phyloP scores from a whole-genome alignment of 2,329 filamentous ascomycete species.

The Nectriaceae sp. region DNA sequence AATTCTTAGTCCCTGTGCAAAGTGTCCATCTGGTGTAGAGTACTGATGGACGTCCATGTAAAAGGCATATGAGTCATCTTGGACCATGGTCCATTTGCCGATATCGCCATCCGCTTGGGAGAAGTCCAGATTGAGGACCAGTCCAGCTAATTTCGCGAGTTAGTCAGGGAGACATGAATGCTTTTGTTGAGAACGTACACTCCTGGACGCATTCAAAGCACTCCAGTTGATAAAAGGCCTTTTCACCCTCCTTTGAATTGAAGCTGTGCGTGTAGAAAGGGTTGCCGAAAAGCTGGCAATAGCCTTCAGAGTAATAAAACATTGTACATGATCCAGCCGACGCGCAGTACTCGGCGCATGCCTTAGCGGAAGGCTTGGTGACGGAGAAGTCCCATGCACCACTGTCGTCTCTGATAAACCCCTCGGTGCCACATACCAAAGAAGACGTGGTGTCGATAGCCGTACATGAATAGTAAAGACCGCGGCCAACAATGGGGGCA shows the following conservation, averaged over 20 bases:
- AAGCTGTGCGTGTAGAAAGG: background rate
- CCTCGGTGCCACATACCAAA: background rate
- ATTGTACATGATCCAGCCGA: background rate
- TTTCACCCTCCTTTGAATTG: background rate
- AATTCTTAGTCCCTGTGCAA: slow-evolving; percentile 1
- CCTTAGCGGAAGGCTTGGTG: background rate
- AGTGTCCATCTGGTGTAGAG: background rate
- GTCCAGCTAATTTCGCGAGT: background rate
- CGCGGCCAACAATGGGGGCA: too few species aligned
- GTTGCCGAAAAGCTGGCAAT: background rate
- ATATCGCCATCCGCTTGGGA: background rate
- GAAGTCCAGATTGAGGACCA: background rate
- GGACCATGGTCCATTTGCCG: background rate
- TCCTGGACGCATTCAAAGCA: background rate
- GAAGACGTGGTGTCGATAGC: too few species aligned
- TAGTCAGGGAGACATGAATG: background rate
- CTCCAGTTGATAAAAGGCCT: background rate
- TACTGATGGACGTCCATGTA: slow-evolving; percentile 1
- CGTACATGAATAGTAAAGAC: too few species aligned
- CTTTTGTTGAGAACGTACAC: background rate
- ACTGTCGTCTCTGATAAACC: background rate
- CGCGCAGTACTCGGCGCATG: background rate
- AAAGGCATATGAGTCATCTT: background rate
- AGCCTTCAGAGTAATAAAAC: background rate
- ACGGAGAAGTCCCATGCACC: background rate